Percentiles rank a stretch among this genome's conserved stretches.
These are phyloP conservation scores for Endothia cerciana DNA, from an alignment of 2,329 filamentous ascomycete species.

Conservation along the genomic window DNA sequence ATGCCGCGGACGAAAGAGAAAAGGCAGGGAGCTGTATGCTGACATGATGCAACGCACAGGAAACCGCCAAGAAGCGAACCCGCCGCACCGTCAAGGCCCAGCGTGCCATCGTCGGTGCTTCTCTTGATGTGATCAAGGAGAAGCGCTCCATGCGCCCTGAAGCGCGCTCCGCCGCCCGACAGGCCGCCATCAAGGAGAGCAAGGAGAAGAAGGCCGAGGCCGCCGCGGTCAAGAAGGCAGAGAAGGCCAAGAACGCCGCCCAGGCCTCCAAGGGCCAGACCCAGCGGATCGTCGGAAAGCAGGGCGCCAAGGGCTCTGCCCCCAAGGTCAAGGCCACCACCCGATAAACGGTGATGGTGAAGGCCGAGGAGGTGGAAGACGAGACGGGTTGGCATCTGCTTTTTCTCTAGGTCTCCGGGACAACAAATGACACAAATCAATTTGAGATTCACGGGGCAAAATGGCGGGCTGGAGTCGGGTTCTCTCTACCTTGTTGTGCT, in stretches of 20 bases:
- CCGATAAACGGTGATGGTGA: slow-evolving; percentile 64
- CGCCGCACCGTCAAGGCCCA: slow-evolving; percentile 98
- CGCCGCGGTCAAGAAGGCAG: slow-evolving; percentile 93
- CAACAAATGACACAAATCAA: slow-evolving; percentile 17
- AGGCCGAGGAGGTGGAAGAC: slow-evolving; percentile 9
- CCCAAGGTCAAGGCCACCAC: slow-evolving; percentile 83
- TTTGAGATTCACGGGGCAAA: slow-evolving; percentile 28
- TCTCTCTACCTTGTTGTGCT: slow-evolving; percentile 30
- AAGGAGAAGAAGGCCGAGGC: slow-evolving; percentile 97
- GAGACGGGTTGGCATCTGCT: slow-evolving; percentile 16
- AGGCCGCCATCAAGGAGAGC: slow-evolving; percentile 90
- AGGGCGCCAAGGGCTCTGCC: slow-evolving; percentile 89
- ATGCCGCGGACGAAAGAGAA: not conserved
- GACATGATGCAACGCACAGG: slow-evolving; percentile 62
- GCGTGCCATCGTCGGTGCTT: slow-evolving; percentile 98
- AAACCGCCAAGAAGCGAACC: slow-evolving; percentile 99
- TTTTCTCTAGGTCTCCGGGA: slow-evolving; percentile 21
- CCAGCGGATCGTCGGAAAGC: slow-evolving; percentile 88
- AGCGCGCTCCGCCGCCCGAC: slow-evolving; percentile 88
- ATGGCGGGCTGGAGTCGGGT: slow-evolving; percentile 30
- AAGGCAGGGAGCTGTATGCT: slow-evolving; percentile 37
- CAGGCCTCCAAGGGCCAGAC: slow-evolving; percentile 75
- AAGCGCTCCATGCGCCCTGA: slow-evolving; percentile 92
- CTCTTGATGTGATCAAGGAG: slow-evolving; percentile 99
- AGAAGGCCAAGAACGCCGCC: slow-evolving; percentile 95